A percentile compares a stretch with the other conserved stretches of the same genome.
These are phyloP conservation scores for Talaromyces proteolyticus DNA, from an alignment of 495 filamentous ascomycete species.

Conservation along the genomic window DNA sequence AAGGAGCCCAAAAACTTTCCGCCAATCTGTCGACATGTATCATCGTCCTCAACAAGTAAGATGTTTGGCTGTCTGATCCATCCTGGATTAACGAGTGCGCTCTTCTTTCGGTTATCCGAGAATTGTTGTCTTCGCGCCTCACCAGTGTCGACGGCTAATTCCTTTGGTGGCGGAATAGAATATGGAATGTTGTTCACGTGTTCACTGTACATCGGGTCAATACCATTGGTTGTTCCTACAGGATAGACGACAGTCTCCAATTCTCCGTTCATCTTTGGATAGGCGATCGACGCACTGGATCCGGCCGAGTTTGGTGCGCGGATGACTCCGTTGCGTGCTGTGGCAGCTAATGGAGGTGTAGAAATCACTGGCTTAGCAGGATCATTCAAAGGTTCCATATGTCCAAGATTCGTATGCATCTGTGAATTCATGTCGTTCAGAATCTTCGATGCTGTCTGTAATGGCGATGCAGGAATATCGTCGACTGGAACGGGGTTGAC, in stretches of 20 bases:
- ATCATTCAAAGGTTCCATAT: conserved; percentile 72
- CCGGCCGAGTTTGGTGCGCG: conserved; percentile 43
- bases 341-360: conserved; percentile 36
- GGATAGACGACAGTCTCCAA: conserved; percentile 84
- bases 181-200: conserved; percentile 94
- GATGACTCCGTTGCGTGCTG: conserved; percentile 29
- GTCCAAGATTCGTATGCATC: conserved; percentile 65
- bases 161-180: conserved; percentile 52
- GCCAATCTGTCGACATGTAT: conserved; percentile 88
- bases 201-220: conserved; percentile 90
- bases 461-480: conserved; percentile 72
- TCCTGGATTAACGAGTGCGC: conserved; percentile 60
- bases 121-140: conserved; percentile 32
- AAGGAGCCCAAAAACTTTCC: conserved; percentile 90
- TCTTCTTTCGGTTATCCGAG: conserved; percentile 60
- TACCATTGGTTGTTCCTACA: conserved; percentile 80
- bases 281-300: conserved; percentile 44
- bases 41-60: conserved; percentile 92
- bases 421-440: conserved; percentile 70
- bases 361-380: conserved; percentile 53
- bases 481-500: conserved; percentile 42
- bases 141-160: conserved; percentile 39
- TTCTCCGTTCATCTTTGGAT: conserved; percentile 51
- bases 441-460: conserved; percentile 87
- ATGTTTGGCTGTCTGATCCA: conserved; percentile 83